Percentiles rank a stretch among this genome's conserved stretches.
Evolutionary conservation across 176 grass and related monocot species (phyloP).

Genomic region (Ensete ventricosum): DNA sequence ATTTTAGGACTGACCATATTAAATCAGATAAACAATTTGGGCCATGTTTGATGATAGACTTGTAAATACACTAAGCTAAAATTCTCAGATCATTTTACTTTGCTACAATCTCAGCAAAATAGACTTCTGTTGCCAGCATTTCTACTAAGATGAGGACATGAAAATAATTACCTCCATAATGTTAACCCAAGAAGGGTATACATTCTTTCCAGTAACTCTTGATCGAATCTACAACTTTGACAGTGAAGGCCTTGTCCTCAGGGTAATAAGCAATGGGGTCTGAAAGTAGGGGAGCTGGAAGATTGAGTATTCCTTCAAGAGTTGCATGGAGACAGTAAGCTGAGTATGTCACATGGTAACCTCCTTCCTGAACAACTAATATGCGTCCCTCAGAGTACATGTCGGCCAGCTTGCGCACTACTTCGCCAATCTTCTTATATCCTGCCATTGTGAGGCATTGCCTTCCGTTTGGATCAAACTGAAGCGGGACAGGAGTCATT

Average conservation of each 20-base stretch:
- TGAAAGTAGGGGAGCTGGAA: constrained; percentile 39
- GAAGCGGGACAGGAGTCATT: constrained; percentile 4
- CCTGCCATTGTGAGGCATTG: constrained; percentile 85
- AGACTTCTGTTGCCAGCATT: not conserved
- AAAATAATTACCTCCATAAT: constrained; percentile 24
- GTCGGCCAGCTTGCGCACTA: constrained; percentile 47
- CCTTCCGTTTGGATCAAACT: constrained; percentile 94
- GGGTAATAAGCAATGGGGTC: constrained; percentile 83
- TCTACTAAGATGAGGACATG: not conserved
- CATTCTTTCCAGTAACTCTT: constrained; percentile 65
- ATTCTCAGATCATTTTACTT: too few species aligned
- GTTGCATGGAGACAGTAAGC: constrained; percentile 84
- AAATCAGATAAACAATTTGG: too few species aligned
- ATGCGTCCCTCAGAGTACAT: constrained; percentile 34
- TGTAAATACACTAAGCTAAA: too few species aligned
- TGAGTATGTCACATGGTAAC: constrained; percentile 78
- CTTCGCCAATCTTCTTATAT: constrained; percentile 51
- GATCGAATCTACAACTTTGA: constrained; percentile 48
- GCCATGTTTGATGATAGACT: too few species aligned
- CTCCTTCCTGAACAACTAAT: constrained; percentile 79
- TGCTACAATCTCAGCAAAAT: not conserved
- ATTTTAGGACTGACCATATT: too few species aligned
- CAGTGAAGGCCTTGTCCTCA: constrained; percentile 48
- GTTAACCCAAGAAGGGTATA: constrained; percentile 51
- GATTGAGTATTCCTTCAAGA: constrained; percentile 64